phyloP scores from a whole-genome alignment of 108 stramenopile species.

The Mayamaea pseudoterrestris region DNA sequence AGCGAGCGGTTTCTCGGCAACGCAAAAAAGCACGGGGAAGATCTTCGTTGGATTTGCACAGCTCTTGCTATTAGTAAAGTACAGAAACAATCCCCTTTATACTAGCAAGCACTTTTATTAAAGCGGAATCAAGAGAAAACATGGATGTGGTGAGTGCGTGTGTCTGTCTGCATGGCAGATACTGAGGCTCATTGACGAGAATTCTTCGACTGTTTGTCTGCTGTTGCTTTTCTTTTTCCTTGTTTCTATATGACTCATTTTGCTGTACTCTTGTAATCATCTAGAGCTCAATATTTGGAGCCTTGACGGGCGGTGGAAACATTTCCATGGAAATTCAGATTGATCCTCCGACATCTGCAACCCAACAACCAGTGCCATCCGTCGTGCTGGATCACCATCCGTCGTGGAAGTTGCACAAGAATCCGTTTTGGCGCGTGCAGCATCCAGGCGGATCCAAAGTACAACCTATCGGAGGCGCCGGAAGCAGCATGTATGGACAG shows the following conservation, averaged over 20 bases:
- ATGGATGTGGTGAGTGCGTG: neutral
- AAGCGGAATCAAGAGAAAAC: neutral
- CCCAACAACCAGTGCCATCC: slow-evolving; percentile 6
- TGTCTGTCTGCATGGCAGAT: neutral
- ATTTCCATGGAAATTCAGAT: slow-evolving; percentile 6
- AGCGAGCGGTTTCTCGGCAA: neutral
- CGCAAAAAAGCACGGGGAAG: neutral
- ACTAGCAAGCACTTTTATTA: neutral
- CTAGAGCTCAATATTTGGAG: slow-evolving; percentile 6
- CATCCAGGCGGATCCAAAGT: slow-evolving; percentile 20
- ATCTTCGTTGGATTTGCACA: neutral
- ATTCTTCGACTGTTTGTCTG: neutral
- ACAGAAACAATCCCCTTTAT: neutral
- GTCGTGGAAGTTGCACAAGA: slow-evolving; percentile 72
- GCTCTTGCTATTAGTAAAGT: neutral
- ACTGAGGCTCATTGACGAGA: neutral
- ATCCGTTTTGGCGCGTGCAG: slow-evolving; percentile 73
- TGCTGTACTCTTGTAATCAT: neutral
- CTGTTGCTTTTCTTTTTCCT: neutral
- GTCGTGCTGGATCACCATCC: slow-evolving; percentile 65
- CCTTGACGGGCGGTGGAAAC: slow-evolving; percentile 7
- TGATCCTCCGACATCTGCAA: neutral
- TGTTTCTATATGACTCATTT: neutral
- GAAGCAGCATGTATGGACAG: neutral
- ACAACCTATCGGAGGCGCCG: neutral